These are phyloP conservation scores for Iberis pinnata DNA, from an alignment of 345 rosid genomes.

Conservation along the genomic window DNA sequence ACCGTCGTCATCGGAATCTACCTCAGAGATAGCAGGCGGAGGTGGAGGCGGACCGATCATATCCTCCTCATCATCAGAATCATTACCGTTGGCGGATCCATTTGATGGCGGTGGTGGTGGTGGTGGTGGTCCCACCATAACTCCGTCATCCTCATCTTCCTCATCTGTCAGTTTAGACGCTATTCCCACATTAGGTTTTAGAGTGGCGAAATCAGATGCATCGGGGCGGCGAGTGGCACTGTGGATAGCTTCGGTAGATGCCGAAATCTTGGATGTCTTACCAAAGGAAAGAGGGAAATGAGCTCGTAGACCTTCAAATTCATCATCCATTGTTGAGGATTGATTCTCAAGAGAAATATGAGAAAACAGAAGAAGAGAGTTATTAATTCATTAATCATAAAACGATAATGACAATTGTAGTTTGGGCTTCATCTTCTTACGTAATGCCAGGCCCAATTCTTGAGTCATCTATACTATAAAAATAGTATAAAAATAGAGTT, in stretches of 20 bases:
- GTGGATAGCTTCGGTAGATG: slow-evolving; percentile 62
- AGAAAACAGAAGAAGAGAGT: no score
- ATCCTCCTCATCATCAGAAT: slow-evolving; percentile 35
- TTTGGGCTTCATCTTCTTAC: no score
- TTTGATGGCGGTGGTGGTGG: slow-evolving; percentile 42
- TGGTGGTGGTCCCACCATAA: slow-evolving; percentile 59
- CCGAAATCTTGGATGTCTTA: slow-evolving; percentile 52
- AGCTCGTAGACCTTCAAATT: slow-evolving; percentile 59
- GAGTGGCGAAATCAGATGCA: slow-evolving; percentile 4
- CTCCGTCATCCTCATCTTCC: slow-evolving; percentile 24
- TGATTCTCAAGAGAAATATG: no score
- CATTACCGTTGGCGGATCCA: slow-evolving; percentile 17
- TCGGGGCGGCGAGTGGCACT: slow-evolving; percentile 62
- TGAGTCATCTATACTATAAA: no score
- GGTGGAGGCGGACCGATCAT: slow-evolving; percentile 60
- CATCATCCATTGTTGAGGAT: slow-evolving; percentile 63
- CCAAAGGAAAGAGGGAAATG: slow-evolving; percentile 76
- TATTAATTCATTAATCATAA: no score
- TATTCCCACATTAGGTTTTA: slow-evolving; percentile 7
- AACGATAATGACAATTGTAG: no score
- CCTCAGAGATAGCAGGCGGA: slow-evolving; percentile 12
- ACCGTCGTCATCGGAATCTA: slow-evolving; percentile 44
- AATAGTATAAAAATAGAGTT: no score
- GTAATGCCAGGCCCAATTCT: no score
- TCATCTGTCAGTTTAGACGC: not conserved